phyloP scores from a whole-genome alignment of 2,329 filamentous ascomycete genomes.

The Penicillium sp. region DNA sequence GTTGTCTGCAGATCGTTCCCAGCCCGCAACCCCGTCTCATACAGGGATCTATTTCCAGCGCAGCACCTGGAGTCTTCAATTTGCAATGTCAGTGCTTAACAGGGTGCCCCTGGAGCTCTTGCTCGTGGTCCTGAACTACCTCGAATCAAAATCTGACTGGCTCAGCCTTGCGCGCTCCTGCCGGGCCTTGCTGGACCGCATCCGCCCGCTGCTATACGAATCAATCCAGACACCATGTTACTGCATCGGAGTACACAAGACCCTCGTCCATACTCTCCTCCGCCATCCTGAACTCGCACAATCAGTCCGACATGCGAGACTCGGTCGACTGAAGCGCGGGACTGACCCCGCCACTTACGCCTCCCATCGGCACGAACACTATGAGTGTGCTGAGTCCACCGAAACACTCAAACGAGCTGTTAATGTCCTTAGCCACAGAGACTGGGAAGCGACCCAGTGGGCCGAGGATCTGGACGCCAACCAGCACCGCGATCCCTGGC shows the following conservation, averaged over 20 bases:
- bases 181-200: background rate
- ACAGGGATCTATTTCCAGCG: no score
- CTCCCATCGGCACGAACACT: slow-evolving; percentile 1
- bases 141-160: no score
- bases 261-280: slow-evolving; percentile 1
- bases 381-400: background rate
- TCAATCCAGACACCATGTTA: slow-evolving; percentile 2
- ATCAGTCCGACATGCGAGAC: slow-evolving; percentile 1
- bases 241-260: background rate
- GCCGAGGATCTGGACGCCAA: background rate
- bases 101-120: no score
- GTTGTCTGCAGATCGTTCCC: no score
- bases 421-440: background rate
- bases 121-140: no score
- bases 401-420: background rate
- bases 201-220: background rate
- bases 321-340: background rate
- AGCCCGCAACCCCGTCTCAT: no score
- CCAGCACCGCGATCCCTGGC: slow-evolving; percentile 3
- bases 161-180: background rate
- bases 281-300: background rate
- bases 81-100: no score
- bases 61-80: no score
- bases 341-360: background rate
- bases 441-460: slow-evolving; percentile 1